phyloP scores from a whole-genome alignment of 306 rosid species.

The Begonia peltatifolia region DNA sequence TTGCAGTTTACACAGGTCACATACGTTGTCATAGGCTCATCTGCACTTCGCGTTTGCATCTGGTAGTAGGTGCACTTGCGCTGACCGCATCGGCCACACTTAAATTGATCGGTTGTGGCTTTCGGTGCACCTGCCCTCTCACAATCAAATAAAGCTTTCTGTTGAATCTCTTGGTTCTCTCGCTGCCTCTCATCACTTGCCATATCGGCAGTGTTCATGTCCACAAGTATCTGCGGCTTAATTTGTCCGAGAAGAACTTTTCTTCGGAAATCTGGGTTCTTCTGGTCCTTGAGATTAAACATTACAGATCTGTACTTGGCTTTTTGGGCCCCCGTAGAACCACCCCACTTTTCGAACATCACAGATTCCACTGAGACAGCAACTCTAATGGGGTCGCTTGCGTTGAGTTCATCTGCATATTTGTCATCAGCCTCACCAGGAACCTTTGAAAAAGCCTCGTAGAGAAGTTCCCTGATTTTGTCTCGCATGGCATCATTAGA shows the following conservation, averaged over 20 bases:
- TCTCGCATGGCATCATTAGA: conserved; percentile 52
- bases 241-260: conserved; percentile 69
- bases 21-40: conserved; percentile 98
- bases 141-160: conserved; percentile 79
- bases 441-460: conserved; percentile 66
- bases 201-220: conserved; percentile 84
- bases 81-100: conserved; percentile 81
- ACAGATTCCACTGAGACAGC: conserved; percentile 80
- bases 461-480: conserved; percentile 67
- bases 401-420: conserved; percentile 31
- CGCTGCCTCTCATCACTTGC: conserved; percentile 80
- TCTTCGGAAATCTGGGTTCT: conserved; percentile 92
- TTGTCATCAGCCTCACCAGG: conserved; percentile 57
- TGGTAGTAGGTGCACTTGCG: conserved; percentile 87
- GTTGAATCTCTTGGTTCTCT: conserved; percentile 46
- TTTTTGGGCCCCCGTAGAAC: conserved; percentile 79
- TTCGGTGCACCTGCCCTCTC: conserved; percentile 53
- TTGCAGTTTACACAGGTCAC: conserved; percentile 81
- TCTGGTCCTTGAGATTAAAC: conserved; percentile 81
- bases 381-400: conserved; percentile 69
- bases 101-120: conserved; percentile 89
- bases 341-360: conserved; percentile 83
- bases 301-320: conserved; percentile 79
- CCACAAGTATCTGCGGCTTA: conserved; percentile 40
- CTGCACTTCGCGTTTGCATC: conserved; percentile 99